Evolutionary conservation across 176 grass and related monocot species (phyloP).

Genomic region (Lolium multiflorum): DNA sequence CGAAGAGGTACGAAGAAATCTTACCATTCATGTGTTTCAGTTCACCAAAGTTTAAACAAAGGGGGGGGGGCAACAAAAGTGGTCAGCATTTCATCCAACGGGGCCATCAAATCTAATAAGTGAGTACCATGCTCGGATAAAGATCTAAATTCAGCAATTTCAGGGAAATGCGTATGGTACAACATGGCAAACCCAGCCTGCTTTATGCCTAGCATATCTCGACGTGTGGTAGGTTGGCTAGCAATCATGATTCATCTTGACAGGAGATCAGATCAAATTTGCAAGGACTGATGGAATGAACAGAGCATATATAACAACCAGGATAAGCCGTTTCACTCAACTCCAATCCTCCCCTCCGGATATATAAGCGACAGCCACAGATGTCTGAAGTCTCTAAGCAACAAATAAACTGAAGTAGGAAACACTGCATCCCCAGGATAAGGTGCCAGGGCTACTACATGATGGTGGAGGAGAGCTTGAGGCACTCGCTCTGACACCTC

Average conservation of each 20-base stretch:
- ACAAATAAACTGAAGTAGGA: constrained; percentile 14
- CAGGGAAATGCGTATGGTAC: background rate
- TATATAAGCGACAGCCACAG: constrained; percentile 20
- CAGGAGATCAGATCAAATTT: background rate
- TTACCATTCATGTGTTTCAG: no score
- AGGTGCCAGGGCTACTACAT: constrained; percentile 22
- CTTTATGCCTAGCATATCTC: background rate
- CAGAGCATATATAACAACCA: constrained; percentile 21
- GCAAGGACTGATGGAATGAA: background rate
- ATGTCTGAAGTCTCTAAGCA: constrained; percentile 26
- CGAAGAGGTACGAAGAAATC: no score
- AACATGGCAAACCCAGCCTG: background rate
- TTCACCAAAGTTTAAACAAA: no score
- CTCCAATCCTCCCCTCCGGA: constrained; percentile 1
- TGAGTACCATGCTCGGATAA: background rate
- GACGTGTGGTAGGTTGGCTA: background rate
- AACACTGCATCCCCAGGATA: background rate
- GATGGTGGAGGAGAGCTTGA: constrained; percentile 72
- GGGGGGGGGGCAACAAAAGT: no score
- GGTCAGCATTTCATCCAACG: constrained; percentile 21
- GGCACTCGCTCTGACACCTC: constrained; percentile 90
- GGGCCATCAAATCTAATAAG: background rate
- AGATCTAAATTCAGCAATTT: background rate
- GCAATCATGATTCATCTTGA: background rate
- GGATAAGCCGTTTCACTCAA: background rate